Conservation (phyloP, 2,329 filamentous ascomycete genomes). For the Phyllosticta citriasiana region DNA sequence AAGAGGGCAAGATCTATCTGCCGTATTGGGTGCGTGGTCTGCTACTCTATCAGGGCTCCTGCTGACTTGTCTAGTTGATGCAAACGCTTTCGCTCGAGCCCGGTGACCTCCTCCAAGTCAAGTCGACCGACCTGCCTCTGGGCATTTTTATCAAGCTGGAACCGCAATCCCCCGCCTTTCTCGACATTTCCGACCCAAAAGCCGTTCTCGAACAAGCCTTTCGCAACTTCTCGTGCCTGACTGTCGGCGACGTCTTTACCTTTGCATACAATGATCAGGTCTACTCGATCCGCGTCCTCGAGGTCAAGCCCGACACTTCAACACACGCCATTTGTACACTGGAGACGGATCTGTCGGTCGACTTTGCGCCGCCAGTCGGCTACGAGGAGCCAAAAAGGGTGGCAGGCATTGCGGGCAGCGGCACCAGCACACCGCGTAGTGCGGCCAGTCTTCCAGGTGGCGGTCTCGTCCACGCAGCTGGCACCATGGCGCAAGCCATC, state of each 20-base stretch:
- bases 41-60: not conserved
- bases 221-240: constrained; percentile 87
- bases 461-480: constrained; percentile 70
- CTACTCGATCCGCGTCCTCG: constrained; percentile 86
- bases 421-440: constrained; percentile 78
- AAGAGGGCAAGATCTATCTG: constrained; percentile 92
- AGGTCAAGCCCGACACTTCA: constrained; percentile 79
- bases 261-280: constrained; percentile 94
- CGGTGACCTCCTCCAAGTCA: constrained; percentile 89
- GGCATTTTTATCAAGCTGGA: constrained; percentile 94
- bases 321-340: constrained; percentile 84
- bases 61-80: constrained; percentile 62
- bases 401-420: constrained; percentile 51
- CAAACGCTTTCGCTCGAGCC: constrained; percentile 79
- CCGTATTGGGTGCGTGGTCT: constrained; percentile 70
- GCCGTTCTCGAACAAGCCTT: constrained; percentile 95
- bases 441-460: constrained; percentile 53
- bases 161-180: constrained; percentile 83
- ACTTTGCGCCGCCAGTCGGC: constrained; percentile 87
- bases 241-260: constrained; percentile 88
- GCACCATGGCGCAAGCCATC: constrained; percentile 95
- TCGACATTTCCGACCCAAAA: constrained; percentile 95
- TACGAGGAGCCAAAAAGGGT: constrained; percentile 76
- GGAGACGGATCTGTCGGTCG: constrained; percentile 92
- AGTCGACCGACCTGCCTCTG: constrained; percentile 83